Base-by-base conservation (phyloP, 169 alveolate species). In the Eimeria falciformis region DNA sequence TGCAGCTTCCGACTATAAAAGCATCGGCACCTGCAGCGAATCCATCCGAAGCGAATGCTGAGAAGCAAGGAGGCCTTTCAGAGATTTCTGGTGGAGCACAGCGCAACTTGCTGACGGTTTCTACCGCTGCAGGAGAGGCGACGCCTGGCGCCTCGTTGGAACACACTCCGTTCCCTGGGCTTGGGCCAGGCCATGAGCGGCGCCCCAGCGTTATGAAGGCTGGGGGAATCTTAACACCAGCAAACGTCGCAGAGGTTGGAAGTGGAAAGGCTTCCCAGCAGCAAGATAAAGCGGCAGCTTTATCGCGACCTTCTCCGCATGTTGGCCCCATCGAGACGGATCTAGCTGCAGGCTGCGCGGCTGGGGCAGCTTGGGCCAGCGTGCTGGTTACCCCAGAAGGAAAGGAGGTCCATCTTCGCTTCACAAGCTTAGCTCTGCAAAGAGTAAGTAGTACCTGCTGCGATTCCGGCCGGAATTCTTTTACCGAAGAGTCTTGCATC, bases 131-230 rank as follows among this genome's bases (percentile, higher is more conserved):
- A 0, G 23, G 43, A 14, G 65, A 37, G 3, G 82, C 66, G 29
- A 25, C 47, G 12, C 93, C 71, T n/a, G 46, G 88, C 58, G 17
- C 23, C 56, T 27, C 71, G n/a, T 50, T 90, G 43, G 93, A 90
- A 37, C 47, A 78, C 47, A 69, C 89, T 2, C 93, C 93, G 12
- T 90, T 90, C 45, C 93, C 93, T 21, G 93, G 93, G 25, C 93
- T 90, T 37, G 93, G 86, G 62, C 93, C 93, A 14, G 93, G 93
- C 7, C 93, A 90, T 43, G 93, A 90, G 37, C 89, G 93, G 21
- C 93, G 93, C 56, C 93, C 93, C 9, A 75, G 90, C 75, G 93
- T 90, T 5, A 62, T 90, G 90, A 90, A 77, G 65, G 93, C 93
- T 14, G 93, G 93, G 7, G 93, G 93, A 25, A 62, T 90, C 37